Percentiles rank a stretch among this genome's conserved stretches.
phyloP scores from a whole-genome alignment of 2,329 filamentous ascomycete species.

The Ophiocordyceps australis region DNA sequence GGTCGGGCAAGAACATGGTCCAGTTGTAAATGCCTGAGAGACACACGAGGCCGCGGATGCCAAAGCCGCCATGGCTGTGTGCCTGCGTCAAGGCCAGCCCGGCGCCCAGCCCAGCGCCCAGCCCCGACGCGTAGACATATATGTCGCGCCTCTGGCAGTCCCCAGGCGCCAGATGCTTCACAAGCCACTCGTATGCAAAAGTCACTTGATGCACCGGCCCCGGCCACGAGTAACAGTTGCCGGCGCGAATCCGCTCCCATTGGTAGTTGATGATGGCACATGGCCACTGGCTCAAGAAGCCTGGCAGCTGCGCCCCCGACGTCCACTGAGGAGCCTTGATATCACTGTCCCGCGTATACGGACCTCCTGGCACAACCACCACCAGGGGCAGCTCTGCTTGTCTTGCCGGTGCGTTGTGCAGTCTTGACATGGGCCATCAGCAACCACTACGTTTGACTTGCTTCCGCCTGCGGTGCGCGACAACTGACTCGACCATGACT shows the following conservation, averaged over 20 bases:
- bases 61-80: constrained; percentile 20
- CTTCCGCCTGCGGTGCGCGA: too few species aligned
- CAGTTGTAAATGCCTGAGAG: constrained; percentile 48
- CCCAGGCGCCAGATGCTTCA: constrained; percentile 21
- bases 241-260: constrained; percentile 20
- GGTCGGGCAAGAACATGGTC: constrained; percentile 38
- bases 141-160: constrained; percentile 15
- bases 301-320: constrained; percentile 17
- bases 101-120: constrained; percentile 37
- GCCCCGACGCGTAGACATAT: constrained; percentile 34
- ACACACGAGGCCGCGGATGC: constrained; percentile 32
- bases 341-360: too few species aligned
- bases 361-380: too few species aligned
- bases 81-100: constrained; percentile 39
- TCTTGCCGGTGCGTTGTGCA: too few species aligned
- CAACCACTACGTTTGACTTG: too few species aligned
- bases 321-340: too few species aligned
- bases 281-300: constrained; percentile 22
- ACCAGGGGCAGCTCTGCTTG: too few species aligned
- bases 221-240: constrained; percentile 24
- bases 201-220: constrained; percentile 36
- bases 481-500: too few species aligned
- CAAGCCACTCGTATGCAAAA: constrained; percentile 35
- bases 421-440: too few species aligned
- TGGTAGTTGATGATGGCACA: constrained; percentile 41